phyloP scores from a whole-genome alignment of 2,329 filamentous ascomycete genomes.

The Colletotrichum magnum region DNA sequence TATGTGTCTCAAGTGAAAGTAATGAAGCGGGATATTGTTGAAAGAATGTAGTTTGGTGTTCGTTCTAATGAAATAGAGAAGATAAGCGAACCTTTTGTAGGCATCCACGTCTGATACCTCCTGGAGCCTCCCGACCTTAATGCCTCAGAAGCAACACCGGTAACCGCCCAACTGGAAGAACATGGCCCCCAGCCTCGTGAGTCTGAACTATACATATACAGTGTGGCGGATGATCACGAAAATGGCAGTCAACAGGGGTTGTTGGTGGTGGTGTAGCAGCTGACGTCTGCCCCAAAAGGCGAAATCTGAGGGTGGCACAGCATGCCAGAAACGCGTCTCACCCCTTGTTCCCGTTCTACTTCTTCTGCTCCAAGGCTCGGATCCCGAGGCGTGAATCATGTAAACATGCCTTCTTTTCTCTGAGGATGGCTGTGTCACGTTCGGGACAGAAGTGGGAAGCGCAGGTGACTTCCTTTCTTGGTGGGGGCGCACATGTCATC shows the following conservation, averaged over 20 bases:
- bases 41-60: no score
- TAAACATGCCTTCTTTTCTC: no score
- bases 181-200: no score
- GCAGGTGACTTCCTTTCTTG: slow-evolving; percentile 7
- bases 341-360: no score
- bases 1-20: no score
- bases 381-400: background rate
- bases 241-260: slow-evolving; percentile 6
- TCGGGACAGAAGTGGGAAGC: background rate
- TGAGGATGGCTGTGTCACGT: slow-evolving; percentile 11
- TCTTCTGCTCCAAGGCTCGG: background rate
- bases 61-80: no score
- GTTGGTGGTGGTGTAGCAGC: background rate
- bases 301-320: slow-evolving; percentile 17
- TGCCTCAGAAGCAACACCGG: background rate
- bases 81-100: background rate
- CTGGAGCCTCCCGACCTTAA: background rate
- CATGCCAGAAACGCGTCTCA: slow-evolving; percentile 24
- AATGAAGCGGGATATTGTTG: no score
- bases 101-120: background rate
- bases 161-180: background rate
- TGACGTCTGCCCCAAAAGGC: slow-evolving; percentile 3
- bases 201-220: background rate
- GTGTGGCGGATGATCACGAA: slow-evolving; percentile 26
- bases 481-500: slow-evolving; percentile 7